phyloP scores from a whole-genome alignment of 1,284 basidiomycete species.

The Phellopilus nigrolimitatus region DNA sequence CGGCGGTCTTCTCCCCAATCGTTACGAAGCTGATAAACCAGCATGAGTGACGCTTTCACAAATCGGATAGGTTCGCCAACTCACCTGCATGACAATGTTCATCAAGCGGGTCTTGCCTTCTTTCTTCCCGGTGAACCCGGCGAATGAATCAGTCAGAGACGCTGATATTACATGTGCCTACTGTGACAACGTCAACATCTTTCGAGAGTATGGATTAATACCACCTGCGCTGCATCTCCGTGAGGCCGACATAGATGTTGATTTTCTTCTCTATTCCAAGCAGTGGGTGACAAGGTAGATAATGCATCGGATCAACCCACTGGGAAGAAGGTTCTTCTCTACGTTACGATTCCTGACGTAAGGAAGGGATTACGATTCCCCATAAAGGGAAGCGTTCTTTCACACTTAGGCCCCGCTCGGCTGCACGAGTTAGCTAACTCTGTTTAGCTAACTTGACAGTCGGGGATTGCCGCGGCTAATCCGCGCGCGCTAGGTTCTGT shows the following conservation, averaged over 20 bases:
- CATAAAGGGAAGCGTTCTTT: too few relatives aligned
- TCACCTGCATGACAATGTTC: conserved; percentile 99
- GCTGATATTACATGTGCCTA: conserved; percentile 25
- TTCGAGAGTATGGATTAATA: conserved; percentile 95
- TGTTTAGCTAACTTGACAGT: too few relatives aligned
- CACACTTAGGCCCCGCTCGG: too few relatives aligned
- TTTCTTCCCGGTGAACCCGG: conserved; percentile 90
- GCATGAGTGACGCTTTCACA: not conserved
- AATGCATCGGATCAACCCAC: conserved; percentile 36
- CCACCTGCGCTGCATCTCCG: conserved; percentile 99
- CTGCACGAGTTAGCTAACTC: too few relatives aligned
- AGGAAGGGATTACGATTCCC: too few relatives aligned
- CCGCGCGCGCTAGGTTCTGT: too few relatives aligned
- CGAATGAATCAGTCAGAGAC: not conserved
- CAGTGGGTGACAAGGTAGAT: not conserved
- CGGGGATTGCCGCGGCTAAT: too few relatives aligned
- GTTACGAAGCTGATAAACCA: conserved; percentile 55
- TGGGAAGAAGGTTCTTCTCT: conserved; percentile 93
- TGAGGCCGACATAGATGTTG: conserved; percentile 97
- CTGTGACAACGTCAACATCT: conserved; percentile 98
- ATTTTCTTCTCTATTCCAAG: conserved; percentile 85
- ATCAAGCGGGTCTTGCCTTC: conserved; percentile 97
- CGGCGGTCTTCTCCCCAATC: conserved; percentile 81
- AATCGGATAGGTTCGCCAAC: conserved; percentile 22
- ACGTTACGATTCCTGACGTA: too few relatives aligned